These are phyloP conservation scores for Bacidia rubella DNA, from an alignment of 495 filamentous ascomycete species.

Conservation along the genomic window DNA sequence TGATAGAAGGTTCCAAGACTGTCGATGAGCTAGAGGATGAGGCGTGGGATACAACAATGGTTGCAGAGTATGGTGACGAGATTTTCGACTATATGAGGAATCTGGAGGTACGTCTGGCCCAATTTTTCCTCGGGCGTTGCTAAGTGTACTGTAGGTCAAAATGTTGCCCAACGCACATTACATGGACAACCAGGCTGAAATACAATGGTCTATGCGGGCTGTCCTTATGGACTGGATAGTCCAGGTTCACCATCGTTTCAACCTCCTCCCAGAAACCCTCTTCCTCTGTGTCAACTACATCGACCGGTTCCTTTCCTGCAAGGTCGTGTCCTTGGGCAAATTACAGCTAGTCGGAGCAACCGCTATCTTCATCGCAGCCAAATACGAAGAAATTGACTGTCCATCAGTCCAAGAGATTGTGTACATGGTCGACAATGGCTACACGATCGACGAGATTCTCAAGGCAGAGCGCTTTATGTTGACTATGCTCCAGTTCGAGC, in stretches of 20 bases:
- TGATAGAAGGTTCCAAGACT: slow-evolving; percentile 48
- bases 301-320: slow-evolving; percentile 88
- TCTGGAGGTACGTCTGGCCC: slow-evolving; percentile 57
- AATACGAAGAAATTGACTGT: slow-evolving; percentile 97
- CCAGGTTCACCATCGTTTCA: slow-evolving; percentile 87
- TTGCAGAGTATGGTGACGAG: slow-evolving; percentile 88
- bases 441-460: slow-evolving; percentile 78
- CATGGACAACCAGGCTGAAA: slow-evolving; percentile 94
- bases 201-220: slow-evolving; percentile 97
- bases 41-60: slow-evolving; percentile 91
- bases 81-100: slow-evolving; percentile 85
- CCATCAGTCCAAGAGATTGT: slow-evolving; percentile 90
- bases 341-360: slow-evolving; percentile 93
- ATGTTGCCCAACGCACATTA: slow-evolving; percentile 82
- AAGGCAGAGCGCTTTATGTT: slow-evolving; percentile 98
- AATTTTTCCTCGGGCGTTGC: background rate
- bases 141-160: slow-evolving; percentile 40
- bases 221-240: slow-evolving; percentile 98
- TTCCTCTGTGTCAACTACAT: slow-evolving; percentile 92
- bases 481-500: slow-evolving; percentile 82
- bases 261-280: slow-evolving; percentile 81
- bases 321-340: slow-evolving; percentile 88
- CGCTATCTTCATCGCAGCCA: slow-evolving; percentile 88
- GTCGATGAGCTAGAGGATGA: slow-evolving; percentile 70
- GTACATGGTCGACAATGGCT: slow-evolving; percentile 94